A percentile compares a stretch with the other conserved stretches of the same genome.
Conservation (phyloP, 768 basidiomycete species). For the Myochromella boudieri region DNA sequence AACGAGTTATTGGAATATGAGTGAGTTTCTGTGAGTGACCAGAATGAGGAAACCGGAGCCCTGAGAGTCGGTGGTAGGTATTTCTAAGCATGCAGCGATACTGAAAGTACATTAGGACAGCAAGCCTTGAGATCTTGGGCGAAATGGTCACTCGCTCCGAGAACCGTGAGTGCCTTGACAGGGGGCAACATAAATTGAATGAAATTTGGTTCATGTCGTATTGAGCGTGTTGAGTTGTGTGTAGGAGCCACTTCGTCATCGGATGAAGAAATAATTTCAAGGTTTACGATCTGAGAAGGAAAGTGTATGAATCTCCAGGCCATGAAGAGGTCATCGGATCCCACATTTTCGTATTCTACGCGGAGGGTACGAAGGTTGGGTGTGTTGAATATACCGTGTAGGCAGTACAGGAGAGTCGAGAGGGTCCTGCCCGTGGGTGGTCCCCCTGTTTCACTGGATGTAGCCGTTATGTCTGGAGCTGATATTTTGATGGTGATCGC, state of each 20-base stretch:
- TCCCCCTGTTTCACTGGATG: background rate
- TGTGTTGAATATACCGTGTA: constrained; percentile 14
- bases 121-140: constrained; percentile 4
- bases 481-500: constrained; percentile 14
- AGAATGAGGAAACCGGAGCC: too few relatives aligned
- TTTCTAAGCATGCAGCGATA: too few relatives aligned
- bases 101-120: constrained; percentile 8
- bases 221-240: background rate
- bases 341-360: constrained; percentile 20
- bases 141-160: constrained; percentile 12
- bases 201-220: too few relatives aligned
- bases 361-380: constrained; percentile 22
- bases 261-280: constrained; percentile 20
- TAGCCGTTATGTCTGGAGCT: background rate
- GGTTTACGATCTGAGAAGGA: constrained; percentile 16
- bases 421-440: constrained; percentile 15
- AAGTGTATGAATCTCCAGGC: constrained; percentile 19
- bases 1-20: too few relatives aligned
- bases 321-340: constrained; percentile 20
- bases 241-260: background rate
- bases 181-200: background rate
- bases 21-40: too few relatives aligned
- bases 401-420: constrained; percentile 19
- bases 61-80: too few relatives aligned
- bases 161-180: background rate